phyloP scores from a whole-genome alignment of 2,329 filamentous ascomycete genomes.

The Pseudogymnoascus sp. region DNA sequence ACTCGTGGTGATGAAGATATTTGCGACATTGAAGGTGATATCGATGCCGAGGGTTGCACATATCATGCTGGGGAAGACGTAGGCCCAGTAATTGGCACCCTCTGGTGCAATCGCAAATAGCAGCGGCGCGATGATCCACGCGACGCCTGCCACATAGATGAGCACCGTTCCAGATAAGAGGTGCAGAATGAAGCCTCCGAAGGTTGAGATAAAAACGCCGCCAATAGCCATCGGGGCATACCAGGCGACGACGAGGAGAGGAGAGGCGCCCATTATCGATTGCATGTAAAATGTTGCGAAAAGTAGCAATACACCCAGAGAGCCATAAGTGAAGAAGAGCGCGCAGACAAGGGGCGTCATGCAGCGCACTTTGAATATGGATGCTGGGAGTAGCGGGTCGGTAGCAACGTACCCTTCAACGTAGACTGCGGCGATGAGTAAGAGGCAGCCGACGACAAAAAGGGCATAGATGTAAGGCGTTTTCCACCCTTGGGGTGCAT shows the following conservation, averaged over 20 bases:
- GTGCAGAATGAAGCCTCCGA: conserved; percentile 51
- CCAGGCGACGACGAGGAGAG: conserved; percentile 53
- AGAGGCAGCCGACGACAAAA: conserved; percentile 53
- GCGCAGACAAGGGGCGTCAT: conserved; percentile 57
- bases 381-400: conserved; percentile 61
- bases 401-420: conserved; percentile 64
- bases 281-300: conserved; percentile 62
- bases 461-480: conserved; percentile 65
- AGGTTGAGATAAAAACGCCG: conserved; percentile 58
- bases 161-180: conserved; percentile 46
- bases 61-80: conserved; percentile 63
- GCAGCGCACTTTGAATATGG: conserved; percentile 61
- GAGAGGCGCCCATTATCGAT: conserved; percentile 43
- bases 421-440: conserved; percentile 56
- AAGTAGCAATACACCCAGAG: conserved; percentile 60
- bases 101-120: conserved; percentile 47
- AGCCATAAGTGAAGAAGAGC: conserved; percentile 61
- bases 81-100: conserved; percentile 52
- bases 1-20: conserved; percentile 69
- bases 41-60: conserved; percentile 67
- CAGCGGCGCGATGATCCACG: conserved; percentile 44
- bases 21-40: conserved; percentile 67
- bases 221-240: conserved; percentile 60
- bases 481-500: conserved; percentile 62
- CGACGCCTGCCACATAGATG: conserved; percentile 44